Base-by-base conservation (phyloP, 2,329 filamentous ascomycete genomes). In the Stagonosporopsis cucurbitacearum region DNA sequence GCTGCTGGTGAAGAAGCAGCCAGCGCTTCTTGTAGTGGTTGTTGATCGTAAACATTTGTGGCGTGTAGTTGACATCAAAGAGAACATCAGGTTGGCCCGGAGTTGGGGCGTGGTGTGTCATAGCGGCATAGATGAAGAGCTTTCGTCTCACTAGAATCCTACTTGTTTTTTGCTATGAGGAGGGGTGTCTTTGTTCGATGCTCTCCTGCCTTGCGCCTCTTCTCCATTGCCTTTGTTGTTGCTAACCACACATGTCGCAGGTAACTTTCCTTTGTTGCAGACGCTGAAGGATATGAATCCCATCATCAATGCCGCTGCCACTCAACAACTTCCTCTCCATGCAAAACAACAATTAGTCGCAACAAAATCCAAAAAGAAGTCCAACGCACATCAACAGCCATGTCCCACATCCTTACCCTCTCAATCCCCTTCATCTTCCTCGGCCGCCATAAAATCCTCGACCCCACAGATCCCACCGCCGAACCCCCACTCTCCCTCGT, bases 361-460 rank as follows among this genome's bases (percentile, higher is more conserved):
- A 4, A 41, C 20, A 40, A 13, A 5, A 33, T 15, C 12, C 32
- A 35, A 15, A 17, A n/a, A n/a, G n/a, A n/a, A n/a, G 3, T 30
- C 9, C 15, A 6, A 35, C 33, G 17, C 33, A 9, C 3, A 36
- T 6, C n/a, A 20, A 8, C 17, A 13, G 3, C 25, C 8, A 50
- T 20, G 20, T 35, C 37, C 39, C 12, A 45, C 20, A 50, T 37
- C 9, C 37, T 57, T 11, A 40, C 47, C 4, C 25, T 64, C 9
- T 40, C 49, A 26, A 57, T 60, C 25, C 50, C 50, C 17, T 52
- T 59, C 50, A 25, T 53, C 45, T 44, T 62, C 22, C 56, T 64
- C 32, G 42, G 45, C 26, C 54, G 42, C 23, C 33, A 19, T 30
- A 5, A 15, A 17, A 17, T 32, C 33, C 41, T 49, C 25, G 19